phyloP scores from a whole-genome alignment of 306 rosid species.

The Trifolium pratense region DNA sequence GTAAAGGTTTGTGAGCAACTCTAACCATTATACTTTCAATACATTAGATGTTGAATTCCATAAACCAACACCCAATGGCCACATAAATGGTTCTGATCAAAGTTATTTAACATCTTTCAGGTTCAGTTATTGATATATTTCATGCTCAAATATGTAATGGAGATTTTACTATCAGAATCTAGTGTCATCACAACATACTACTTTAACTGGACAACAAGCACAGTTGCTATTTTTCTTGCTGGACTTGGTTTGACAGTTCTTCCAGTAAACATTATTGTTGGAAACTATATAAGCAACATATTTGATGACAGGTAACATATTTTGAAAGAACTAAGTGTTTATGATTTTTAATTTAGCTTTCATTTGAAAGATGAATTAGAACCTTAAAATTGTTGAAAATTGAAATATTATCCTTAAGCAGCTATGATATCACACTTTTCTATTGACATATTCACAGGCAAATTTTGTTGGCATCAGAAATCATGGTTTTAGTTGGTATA shows the following conservation, averaged over 20 bases:
- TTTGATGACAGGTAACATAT: slow-evolving; percentile 86
- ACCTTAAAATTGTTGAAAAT: slow-evolving; percentile 21
- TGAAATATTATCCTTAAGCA: slow-evolving; percentile 20
- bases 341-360: no score
- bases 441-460: slow-evolving; percentile 59
- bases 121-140: slow-evolving; percentile 95
- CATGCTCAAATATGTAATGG: slow-evolving; percentile 99
- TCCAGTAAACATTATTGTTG: slow-evolving; percentile 83
- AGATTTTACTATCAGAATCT: slow-evolving; percentile 91
- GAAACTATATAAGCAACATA: slow-evolving; percentile 92
- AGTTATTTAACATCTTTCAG: slow-evolving; percentile 53
- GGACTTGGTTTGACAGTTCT: slow-evolving; percentile 94
- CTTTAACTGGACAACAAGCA: slow-evolving; percentile 88
- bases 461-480: slow-evolving; percentile 80
- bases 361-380: slow-evolving; percentile 14
- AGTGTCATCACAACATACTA: slow-evolving; percentile 93
- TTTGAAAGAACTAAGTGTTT: neutral
- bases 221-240: slow-evolving; percentile 89
- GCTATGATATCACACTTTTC: slow-evolving; percentile 22
- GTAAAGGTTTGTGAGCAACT: slow-evolving; percentile 71
- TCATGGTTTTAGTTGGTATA: slow-evolving; percentile 77
- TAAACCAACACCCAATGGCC: no score
- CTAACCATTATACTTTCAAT: neutral
- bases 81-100: slow-evolving; percentile 44
- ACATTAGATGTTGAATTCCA: neutral